A percentile compares a stretch with the other conserved stretches of the same genome.
These are phyloP conservation scores for Puccinia novopanici DNA, from an alignment of 1,284 basidiomycete genomes.

Conservation along the genomic window DNA sequence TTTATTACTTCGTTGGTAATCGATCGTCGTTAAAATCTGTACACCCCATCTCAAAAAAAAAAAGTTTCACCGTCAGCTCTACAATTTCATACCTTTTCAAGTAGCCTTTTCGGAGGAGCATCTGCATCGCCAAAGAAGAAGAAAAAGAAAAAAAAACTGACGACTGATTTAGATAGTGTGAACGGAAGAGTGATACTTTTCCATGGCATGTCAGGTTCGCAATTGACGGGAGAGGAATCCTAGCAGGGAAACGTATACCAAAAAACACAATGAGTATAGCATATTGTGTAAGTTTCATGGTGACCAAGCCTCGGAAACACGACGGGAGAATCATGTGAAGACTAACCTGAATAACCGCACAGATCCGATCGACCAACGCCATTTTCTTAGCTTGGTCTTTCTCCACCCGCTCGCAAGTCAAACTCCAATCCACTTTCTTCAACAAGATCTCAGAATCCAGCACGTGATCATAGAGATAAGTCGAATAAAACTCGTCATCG, in stretches of 20 bases:
- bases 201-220: slow-evolving; percentile 8
- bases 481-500: slow-evolving; percentile 20
- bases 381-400: slow-evolving; percentile 15
- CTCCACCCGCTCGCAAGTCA: slow-evolving; percentile 15
- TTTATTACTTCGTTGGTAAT: slow-evolving; percentile 23
- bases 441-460: neutral
- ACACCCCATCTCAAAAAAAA: neutral
- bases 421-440: slow-evolving; percentile 30
- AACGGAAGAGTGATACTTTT: slow-evolving; percentile 8
- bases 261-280: too few species aligned
- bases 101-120: neutral
- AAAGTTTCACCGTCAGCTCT: too few species aligned
- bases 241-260: neutral
- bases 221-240: slow-evolving; percentile 8
- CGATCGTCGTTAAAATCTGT: slow-evolving; percentile 23
- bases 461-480: slow-evolving; percentile 20
- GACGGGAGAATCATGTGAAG: neutral
- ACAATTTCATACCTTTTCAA: neutral
- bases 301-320: neutral
- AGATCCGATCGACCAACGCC: slow-evolving; percentile 17
- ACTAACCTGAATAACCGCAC: slow-evolving; percentile 3
- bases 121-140: too few species aligned
- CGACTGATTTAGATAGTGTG: slow-evolving; percentile 20
- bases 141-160: slow-evolving; percentile 13
- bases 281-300: too few species aligned